Evolutionary conservation across 2,329 filamentous ascomycete species (phyloP).

Genomic region (Nannizzia gypsea): DNA sequence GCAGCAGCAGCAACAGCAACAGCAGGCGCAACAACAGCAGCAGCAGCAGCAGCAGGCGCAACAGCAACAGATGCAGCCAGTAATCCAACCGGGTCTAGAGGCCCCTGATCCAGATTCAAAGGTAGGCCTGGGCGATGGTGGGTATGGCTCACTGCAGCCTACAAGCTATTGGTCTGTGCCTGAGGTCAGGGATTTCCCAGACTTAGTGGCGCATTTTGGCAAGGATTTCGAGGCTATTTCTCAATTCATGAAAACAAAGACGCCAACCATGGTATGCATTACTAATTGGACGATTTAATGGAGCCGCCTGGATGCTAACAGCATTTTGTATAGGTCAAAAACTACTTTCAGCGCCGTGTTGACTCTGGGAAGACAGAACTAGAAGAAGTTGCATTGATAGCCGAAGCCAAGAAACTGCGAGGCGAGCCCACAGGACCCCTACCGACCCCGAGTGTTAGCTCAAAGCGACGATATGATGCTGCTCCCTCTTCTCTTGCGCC

Average conservation of each 20-base stretch:
- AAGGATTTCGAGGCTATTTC: conserved; percentile 39
- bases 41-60: too few relatives aligned
- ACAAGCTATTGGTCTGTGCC: conserved; percentile 44
- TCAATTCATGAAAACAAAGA: conserved; percentile 41
- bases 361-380: conserved; percentile 35
- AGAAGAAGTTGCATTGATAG: conserved; percentile 31
- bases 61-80: conserved; percentile 1
- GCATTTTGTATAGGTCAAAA: conserved; percentile 33
- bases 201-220: conserved; percentile 37
- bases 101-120: conserved; percentile 15
- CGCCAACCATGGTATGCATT: conserved; percentile 38
- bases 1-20: neutral
- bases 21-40: neutral
- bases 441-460: conserved; percentile 33
- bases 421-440: conserved; percentile 35
- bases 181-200: conserved; percentile 37
- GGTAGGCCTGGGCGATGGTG: conserved; percentile 8
- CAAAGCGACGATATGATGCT: conserved; percentile 39
- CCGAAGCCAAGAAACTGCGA: conserved; percentile 35
- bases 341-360: conserved; percentile 37
- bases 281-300: neutral
- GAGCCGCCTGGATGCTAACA: conserved; percentile 1
- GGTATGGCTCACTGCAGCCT: conserved; percentile 32
- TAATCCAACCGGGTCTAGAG: neutral
- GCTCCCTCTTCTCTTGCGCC: conserved; percentile 32